Base-by-base conservation (phyloP, 2,329 filamentous ascomycete genomes). In the Curvularia spicifera region DNA sequence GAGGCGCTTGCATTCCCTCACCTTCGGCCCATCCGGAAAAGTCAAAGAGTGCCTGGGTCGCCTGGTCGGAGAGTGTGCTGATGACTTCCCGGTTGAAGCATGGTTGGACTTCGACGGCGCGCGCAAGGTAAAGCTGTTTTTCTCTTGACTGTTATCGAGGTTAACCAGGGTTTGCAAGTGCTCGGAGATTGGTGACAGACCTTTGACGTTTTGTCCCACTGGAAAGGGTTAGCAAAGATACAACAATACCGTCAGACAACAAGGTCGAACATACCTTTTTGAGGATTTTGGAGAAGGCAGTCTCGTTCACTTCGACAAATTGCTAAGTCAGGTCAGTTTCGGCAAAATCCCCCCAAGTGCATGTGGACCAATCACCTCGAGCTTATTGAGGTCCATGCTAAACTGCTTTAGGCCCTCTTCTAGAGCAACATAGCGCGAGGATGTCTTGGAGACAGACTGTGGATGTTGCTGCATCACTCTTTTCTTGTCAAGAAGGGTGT, bases 141-240 rank as follows among this genome's bases (percentile, higher is more conserved):
- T 95, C 97, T 77, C 94, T 94, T 51, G 94, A 98, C 84, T 88
- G 76, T 53, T 47, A 60, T 56, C 48, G 59, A 39, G 28, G 67
- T 80, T 69, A 78, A 79, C 71, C 45, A 50, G 24, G 47, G 65
- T 63, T 50, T 57, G 51, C 52, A 49, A 57, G 59, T 62, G 46
- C 48, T 33, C 50, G 60, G 31, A 63, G 59, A 45, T 53, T 54
- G 68, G 48, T 55, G 57, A 66, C 77, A 65, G 75, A 88, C 86
- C 84, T 98, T 99, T 67, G 94, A 97, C 1, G 93, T 97, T 85
- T 99, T 99, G 80, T 99, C 95, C 95, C 95, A 99, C 86, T 88
- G 73, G 52, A 57, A 63, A 55, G 64, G 50, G 79, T 80, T 71
- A 82, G 80, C 71, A 62, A 47, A 42, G 29, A 44, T 37, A 20